phyloP scores from a whole-genome alignment of 164 flowering plant genomes.

The Taxillus chinensis region DNA sequence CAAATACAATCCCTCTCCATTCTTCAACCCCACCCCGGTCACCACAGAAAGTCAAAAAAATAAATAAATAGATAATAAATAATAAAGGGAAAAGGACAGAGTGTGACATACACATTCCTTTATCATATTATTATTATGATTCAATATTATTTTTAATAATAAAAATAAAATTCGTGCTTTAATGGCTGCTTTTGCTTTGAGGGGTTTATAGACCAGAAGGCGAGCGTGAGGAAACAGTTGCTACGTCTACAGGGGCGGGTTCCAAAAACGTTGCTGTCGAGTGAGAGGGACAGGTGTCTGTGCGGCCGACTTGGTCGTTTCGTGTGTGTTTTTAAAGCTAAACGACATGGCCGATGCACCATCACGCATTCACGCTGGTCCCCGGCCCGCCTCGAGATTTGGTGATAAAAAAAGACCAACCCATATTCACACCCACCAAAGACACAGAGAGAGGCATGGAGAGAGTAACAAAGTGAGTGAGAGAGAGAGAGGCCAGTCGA shows the following conservation, averaged over 20 bases:
- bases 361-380: constrained; percentile 19
- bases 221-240: constrained; percentile 10
- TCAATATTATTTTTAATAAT: too few species aligned
- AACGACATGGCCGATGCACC: constrained; percentile 26
- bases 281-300: constrained; percentile 14
- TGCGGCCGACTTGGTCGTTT: constrained; percentile 18
- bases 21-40: too few species aligned
- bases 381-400: constrained; percentile 33
- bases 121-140: too few species aligned
- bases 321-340: constrained; percentile 3
- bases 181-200: constrained; percentile 32
- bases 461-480: neutral
- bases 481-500: constrained; percentile 1
- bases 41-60: too few species aligned
- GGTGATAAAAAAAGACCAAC: constrained; percentile 16
- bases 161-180: constrained; percentile 9
- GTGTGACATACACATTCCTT: too few species aligned
- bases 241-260: constrained; percentile 4
- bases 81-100: too few species aligned
- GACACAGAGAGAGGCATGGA: too few species aligned
- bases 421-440: too few species aligned
- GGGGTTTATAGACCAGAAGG: constrained; percentile 21
- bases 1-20: too few species aligned
- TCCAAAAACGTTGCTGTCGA: constrained; percentile 23
- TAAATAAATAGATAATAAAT: too few species aligned